These are phyloP conservation scores for Pyrus bretschneideri DNA, from an alignment of 306 rosid species.

Conservation along the genomic window DNA sequence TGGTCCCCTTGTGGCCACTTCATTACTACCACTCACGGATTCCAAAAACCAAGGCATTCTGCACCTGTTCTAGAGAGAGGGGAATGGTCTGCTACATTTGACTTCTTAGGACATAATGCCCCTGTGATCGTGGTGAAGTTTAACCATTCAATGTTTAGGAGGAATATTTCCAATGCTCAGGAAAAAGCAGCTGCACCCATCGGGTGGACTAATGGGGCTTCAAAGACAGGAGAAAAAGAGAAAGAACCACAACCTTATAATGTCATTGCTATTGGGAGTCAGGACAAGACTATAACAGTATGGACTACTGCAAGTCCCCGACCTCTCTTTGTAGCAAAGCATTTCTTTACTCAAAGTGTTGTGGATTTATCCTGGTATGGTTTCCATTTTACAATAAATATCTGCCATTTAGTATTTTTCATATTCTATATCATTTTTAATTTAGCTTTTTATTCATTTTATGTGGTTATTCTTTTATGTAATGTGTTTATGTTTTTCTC, in stretches of 20 bases:
- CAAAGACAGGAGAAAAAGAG: conserved; percentile 74
- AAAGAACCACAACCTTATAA: conserved; percentile 84
- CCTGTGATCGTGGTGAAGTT: conserved; percentile 92
- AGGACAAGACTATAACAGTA: conserved; percentile 92
- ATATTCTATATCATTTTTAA: not conserved
- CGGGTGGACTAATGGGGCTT: conserved; percentile 88
- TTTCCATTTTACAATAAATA: conserved; percentile 1
- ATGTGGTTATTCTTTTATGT: conserved; percentile 1
- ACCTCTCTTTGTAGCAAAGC: conserved; percentile 99
- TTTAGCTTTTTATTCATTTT: not conserved
- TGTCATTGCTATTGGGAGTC: conserved; percentile 98
- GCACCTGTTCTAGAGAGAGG: conserved; percentile 99
- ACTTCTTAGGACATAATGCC: conserved; percentile 96
- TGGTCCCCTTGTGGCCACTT: conserved; percentile 99
- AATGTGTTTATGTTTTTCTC: conserved; percentile 11
- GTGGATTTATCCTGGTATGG: conserved; percentile 95
- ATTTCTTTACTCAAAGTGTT: conserved; percentile 91
- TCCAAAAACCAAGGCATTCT: conserved; percentile 99
- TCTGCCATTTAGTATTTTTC: not conserved
- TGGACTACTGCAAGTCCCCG: conserved; percentile 99
- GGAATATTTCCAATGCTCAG: conserved; percentile 52
- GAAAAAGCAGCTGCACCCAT: conserved; percentile 70
- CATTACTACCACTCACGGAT: conserved; percentile 97
- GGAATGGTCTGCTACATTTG: conserved; percentile 99
- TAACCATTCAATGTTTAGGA: conserved; percentile 91